Base-by-base conservation (phyloP, 441 rosid species). In the Corymbia citriodora region DNA sequence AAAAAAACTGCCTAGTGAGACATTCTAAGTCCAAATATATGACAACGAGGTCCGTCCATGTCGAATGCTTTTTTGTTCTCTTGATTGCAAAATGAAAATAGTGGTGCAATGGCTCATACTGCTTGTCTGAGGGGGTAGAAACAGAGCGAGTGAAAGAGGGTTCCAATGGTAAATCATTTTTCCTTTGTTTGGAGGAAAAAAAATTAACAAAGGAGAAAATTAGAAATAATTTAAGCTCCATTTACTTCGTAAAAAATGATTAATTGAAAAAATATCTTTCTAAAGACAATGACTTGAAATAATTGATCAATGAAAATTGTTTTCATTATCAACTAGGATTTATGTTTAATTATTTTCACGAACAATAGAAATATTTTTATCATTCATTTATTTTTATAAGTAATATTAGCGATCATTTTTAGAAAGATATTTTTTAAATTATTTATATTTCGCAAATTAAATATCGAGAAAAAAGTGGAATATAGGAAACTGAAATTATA, bases 341-440 rank as follows among this genome's bases (percentile, higher is more conserved):
- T 59, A 59, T 59, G 63, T 57, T 57, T 0, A 57, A 27, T 23
- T 57, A 57, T 23, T 57, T 23, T 57, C 0, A 0, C 0, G 7
- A 3, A 57, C 0, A 29, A 12, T 59, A 3, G 10, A 57, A 59
- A 59, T 59, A 59, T 59, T 59, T 23, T 2, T 57, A 57, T 23
- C 63, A 59, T 59, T 23, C 29, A 59, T 59, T 59, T 59, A 59
- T 59, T 21, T 57, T 59, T 9, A 59, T 23, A 59, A 25, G n/a
- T 17, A 7, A 59, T 25, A 59, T 29, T 59, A 23, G 29, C n/a
- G 10, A 59, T 59, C 5, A 59, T 57, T 57, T 57, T 57, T 23
- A 57, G 29, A 2, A 57, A 59, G 10, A 25, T 23, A 10, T 59
- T 59, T 59, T 57, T 59, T 57, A 25, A 59, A 59, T 59, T 10